Evolutionary conservation across 768 basidiomycete species (phyloP), one percentile per base, ranked within the genome.

Genomic region (Ramaria sp.): DNA sequence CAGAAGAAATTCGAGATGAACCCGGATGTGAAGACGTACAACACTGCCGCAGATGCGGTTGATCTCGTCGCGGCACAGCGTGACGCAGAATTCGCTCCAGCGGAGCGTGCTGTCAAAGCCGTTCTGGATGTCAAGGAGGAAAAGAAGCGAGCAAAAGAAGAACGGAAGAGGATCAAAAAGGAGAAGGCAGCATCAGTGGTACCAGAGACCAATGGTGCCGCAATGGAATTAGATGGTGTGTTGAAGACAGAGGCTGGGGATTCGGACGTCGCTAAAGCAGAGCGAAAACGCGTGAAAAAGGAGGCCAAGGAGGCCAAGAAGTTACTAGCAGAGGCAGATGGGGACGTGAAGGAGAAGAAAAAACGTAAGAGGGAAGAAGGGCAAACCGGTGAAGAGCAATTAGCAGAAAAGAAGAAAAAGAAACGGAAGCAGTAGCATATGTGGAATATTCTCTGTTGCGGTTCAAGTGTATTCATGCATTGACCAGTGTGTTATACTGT

Each of bases 111-210:
- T 2, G 71, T 90, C 22, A 76, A 83, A 69, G 83, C 75, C 30
- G 88, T 81, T 38, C 63, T 81, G 61, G 88, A 93, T 56, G 85
- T 88, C 61, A 90, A 90, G 71, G 85, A 85, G 58, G 93, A 95
- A 72, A 91, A 89, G 75, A 78, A 74, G 67, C 80, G 73, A 63
- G 79, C 78, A 37, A 90, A 88, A 71, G 86, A 90, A 70, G 87
- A 87, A 70, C 76, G 74, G 66, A 76, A 66, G 44, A 27, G 53
- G 34, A 25, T 36, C 34, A 55, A 57, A 69, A 50, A 36, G 18
- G 48, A 50, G 28, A 30, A 37, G 16, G 48, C 32, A 27, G 34
- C 28, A 13, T 18, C 1, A 5, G 48, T 4, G 20, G 34, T 12
- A 13, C 20, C 1, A 5, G 48, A 36, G 20, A 37, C 32, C 13